Conservation (phyloP, 257 asterid species). For the Salvia hispanica region DNA sequence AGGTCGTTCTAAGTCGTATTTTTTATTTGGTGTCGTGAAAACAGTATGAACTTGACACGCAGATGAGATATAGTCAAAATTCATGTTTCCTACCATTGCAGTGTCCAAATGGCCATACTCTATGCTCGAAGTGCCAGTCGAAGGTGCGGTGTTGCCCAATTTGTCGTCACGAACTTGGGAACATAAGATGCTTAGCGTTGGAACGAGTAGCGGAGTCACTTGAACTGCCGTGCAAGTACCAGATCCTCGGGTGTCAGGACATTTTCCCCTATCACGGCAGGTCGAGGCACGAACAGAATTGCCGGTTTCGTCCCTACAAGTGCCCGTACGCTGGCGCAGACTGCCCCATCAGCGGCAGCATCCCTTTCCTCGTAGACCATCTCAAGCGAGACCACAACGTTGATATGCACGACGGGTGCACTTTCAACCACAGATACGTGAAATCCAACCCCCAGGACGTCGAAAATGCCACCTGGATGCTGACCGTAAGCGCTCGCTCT, state of each 20-base stretch:
- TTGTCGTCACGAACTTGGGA: conserved; percentile 58
- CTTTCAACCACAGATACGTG: conserved; percentile 64
- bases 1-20: not conserved
- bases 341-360: conserved; percentile 51
- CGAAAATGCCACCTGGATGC: conserved; percentile 63
- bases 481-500: conserved; percentile 43
- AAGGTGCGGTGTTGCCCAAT: conserved; percentile 53
- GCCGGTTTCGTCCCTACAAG: conserved; percentile 55
- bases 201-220: conserved; percentile 60
- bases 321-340: conserved; percentile 63
- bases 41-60: too few species aligned
- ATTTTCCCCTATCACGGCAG: conserved; percentile 46
- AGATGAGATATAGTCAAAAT: not conserved
- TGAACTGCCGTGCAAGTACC: conserved; percentile 54
- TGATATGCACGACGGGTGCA: conserved; percentile 60
- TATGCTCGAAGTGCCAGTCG: conserved; percentile 55
- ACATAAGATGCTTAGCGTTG: conserved; percentile 61
- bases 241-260: conserved; percentile 53
- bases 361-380: conserved; percentile 50
- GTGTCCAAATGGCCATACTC: conserved; percentile 68
- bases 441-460: conserved; percentile 56
- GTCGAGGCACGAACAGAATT: conserved; percentile 48
- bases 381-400: conserved; percentile 61
- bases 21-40: not conserved
- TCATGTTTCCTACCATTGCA: conserved; percentile 7